phyloP scores from a whole-genome alignment of 768 basidiomycete species.

The Amanita brunnescens region DNA sequence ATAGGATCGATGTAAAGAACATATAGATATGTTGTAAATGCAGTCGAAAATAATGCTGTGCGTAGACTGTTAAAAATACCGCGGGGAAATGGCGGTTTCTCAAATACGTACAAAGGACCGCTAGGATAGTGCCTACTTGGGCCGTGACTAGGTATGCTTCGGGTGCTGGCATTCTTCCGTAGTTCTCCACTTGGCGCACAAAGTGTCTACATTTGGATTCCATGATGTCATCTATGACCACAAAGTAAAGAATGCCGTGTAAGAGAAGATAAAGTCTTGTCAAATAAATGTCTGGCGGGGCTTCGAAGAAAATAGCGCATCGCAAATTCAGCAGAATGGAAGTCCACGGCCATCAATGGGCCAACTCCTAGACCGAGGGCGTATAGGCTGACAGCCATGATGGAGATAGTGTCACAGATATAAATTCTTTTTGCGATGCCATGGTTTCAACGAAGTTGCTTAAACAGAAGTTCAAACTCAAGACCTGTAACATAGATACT shows the following conservation, averaged over 20 bases:
- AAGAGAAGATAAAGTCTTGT: slow-evolving; percentile 48
- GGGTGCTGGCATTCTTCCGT: slow-evolving; percentile 48
- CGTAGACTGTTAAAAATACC: slow-evolving; percentile 20
- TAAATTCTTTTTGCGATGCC: slow-evolving; percentile 45
- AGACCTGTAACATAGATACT: too few relatives aligned
- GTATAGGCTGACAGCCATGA: slow-evolving; percentile 48
- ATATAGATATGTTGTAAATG: slow-evolving; percentile 39
- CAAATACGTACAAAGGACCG: slow-evolving; percentile 48
- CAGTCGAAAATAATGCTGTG: slow-evolving; percentile 50
- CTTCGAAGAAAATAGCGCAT: too few relatives aligned
- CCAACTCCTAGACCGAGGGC: slow-evolving; percentile 52
- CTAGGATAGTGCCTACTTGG: slow-evolving; percentile 58
- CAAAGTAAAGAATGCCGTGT: slow-evolving; percentile 55
- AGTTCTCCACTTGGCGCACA: slow-evolving; percentile 25
- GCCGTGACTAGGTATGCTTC: slow-evolving; percentile 62
- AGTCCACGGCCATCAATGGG: slow-evolving; percentile 45
- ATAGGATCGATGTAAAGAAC: slow-evolving; percentile 63
- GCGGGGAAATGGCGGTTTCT: slow-evolving; percentile 31
- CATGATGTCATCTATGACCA: slow-evolving; percentile 2
- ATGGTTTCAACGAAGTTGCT: slow-evolving; percentile 55
- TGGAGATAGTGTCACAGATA: slow-evolving; percentile 37
- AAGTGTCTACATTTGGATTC: slow-evolving; percentile 24
- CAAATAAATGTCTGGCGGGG: too few relatives aligned
- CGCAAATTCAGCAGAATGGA: slow-evolving; percentile 62
- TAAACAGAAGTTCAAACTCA: slow-evolving; percentile 12